These are phyloP conservation scores for Botrytis pseudocinerea DNA, from an alignment of 2,329 filamentous ascomycete genomes.

Conservation along the genomic window DNA sequence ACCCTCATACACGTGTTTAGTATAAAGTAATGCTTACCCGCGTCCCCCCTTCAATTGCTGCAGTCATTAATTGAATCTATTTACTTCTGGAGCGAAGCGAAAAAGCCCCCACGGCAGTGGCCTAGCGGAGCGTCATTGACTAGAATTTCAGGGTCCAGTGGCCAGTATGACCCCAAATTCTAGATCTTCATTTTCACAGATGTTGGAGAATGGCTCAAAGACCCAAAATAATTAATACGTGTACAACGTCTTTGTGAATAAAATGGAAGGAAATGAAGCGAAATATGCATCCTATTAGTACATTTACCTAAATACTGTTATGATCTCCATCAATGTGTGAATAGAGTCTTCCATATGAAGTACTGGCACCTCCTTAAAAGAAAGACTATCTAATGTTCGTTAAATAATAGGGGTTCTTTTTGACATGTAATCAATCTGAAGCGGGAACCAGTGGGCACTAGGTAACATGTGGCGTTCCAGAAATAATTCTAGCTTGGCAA, in stretches of 20 bases:
- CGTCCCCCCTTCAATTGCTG: not conserved
- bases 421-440: not conserved
- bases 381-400: not conserved
- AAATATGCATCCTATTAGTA: not conserved
- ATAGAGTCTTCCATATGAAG: not conserved
- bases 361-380: not conserved
- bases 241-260: not conserved
- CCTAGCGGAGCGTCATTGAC: not conserved
- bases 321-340: not conserved
- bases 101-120: constrained; percentile 8
- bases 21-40: not conserved
- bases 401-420: constrained; percentile 9
- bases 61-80: not conserved
- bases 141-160: not conserved
- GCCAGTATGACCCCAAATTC: not conserved
- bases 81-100: not conserved
- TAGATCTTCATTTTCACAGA: not conserved
- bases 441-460: not conserved
- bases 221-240: too few relatives aligned
- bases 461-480: not conserved
- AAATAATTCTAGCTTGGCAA: constrained; percentile 3
- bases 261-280: not conserved
- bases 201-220: not conserved
- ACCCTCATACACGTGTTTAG: not conserved
- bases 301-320: not conserved